These are phyloP conservation scores for Cutaneotrichosporon spelunceum DNA, from an alignment of 1,284 basidiomycete species.

Conservation along the genomic window DNA sequence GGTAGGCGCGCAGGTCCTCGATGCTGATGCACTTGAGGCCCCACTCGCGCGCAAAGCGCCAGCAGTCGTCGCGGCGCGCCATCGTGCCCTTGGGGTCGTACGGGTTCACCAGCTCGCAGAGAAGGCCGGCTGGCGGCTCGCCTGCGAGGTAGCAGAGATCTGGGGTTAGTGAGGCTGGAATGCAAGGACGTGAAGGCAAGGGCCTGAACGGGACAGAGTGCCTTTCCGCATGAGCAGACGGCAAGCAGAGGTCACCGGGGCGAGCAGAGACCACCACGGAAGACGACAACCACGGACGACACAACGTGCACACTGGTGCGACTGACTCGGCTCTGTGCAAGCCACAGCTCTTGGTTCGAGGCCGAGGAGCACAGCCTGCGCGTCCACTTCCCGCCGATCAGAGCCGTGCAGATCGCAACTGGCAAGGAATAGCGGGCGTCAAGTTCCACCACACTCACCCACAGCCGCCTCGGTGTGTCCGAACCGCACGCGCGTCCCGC, in stretches of 20 bases:
- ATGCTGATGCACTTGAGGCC: conserved; percentile 92
- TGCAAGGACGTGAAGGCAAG: not conserved
- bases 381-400: not conserved
- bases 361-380: too few species aligned
- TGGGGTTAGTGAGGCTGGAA: conserved; percentile 26
- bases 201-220: too few species aligned
- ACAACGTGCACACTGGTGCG: not conserved
- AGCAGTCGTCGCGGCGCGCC: conserved; percentile 91
- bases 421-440: too few species aligned
- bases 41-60: conserved; percentile 87
- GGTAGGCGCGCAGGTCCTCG: conserved; percentile 59
- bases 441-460: conserved; percentile 51
- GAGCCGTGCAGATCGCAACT: not conserved
- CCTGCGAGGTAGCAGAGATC: conserved; percentile 81
- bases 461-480: conserved; percentile 93
- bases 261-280: not conserved
- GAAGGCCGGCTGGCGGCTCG: conserved; percentile 73
- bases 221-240: too few species aligned
- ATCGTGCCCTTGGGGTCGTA: conserved; percentile 81
- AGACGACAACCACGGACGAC: too few species aligned
- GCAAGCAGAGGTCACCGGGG: too few species aligned
- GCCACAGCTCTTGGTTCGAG: too few species aligned
- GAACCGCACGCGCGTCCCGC: conserved; percentile 76
- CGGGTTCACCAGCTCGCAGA: conserved; percentile 95
- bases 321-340: not conserved